Evolutionary conservation across 768 basidiomycete species (phyloP), one percentile per base, ranked within the genome.

Genomic region (Boletus reticulatus): DNA sequence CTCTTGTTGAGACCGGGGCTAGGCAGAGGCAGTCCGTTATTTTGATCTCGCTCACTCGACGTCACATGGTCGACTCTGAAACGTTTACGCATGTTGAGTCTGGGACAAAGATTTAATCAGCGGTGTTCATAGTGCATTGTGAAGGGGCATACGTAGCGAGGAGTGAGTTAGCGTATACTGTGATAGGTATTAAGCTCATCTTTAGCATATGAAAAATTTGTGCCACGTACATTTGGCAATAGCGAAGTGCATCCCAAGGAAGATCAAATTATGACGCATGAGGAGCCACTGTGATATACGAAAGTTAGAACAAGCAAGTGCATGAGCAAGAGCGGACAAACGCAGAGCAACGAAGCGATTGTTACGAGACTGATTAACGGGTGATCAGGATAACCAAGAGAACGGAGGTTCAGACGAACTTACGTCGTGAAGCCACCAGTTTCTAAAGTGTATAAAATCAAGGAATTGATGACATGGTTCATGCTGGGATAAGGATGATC

Each of bases 361-460:
- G 70, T 72, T 2, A 71, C 71, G 20, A 72, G 50, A 22, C 70
- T 71, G 38, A 44, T 36, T 24, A 8, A 43, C 6, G 3, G 32
- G 4, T 24, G 3, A 20, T 62, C 12, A 68, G 52, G 13, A 0
- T 5, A 3, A 47, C 7, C 4, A 51, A 38, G 8, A n/a, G 12
- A 2, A 4, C 6, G 17, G 1, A 9, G 2, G 17, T 37, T 34
- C 1, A 1, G 22, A 22, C 14, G 8, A 29, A 52, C 59, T 4
- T 53, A 75, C 77, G 75, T 76, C 24, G 82, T 83, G 19, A 83
- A 43, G 4, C 75, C 65, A 39, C 82, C 82, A 16, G 77, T 81
- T 60, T 84, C 82, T 32, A 84, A 71, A 0, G 80, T 77, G 53
- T 83, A 83, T 2, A 80, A 57, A 48, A 83, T 78, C 58, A 83